Percentiles rank a stretch among this genome's conserved stretches.
phyloP scores from a whole-genome alignment of 345 rosid species.

The Aquilaria sinensis region DNA sequence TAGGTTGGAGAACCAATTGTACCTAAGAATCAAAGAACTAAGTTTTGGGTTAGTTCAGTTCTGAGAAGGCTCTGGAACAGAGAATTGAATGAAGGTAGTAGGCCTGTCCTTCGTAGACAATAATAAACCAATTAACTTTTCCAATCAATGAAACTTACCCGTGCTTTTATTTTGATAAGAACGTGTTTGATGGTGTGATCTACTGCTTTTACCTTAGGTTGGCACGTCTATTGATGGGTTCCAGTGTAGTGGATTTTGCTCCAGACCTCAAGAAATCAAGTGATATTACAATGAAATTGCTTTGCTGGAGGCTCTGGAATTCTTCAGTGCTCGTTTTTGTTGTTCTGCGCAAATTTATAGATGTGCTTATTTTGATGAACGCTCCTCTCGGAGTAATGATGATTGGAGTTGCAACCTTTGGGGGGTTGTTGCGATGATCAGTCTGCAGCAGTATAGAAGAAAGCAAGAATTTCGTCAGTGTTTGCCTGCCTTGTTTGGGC shows the following conservation, averaged over 20 bases:
- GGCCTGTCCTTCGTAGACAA: conserved; percentile 45
- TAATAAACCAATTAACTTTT: conserved; percentile 18
- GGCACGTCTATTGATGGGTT: conserved; percentile 40
- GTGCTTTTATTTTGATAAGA: conserved; percentile 24
- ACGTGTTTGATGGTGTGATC: conserved; percentile 55
- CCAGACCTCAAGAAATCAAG: conserved; percentile 52
- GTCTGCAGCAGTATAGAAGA: conserved; percentile 58
- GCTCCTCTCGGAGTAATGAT: conserved; percentile 57
- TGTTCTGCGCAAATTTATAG: conserved; percentile 25
- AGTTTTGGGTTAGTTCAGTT: conserved; percentile 29
- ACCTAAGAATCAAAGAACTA: conserved; percentile 11
- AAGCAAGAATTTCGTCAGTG: conserved; percentile 53
- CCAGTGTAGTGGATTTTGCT: conserved; percentile 41
- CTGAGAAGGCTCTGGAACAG: conserved; percentile 35
- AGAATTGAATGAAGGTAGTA: conserved; percentile 44
- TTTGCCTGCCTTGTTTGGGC: conserved; percentile 56
- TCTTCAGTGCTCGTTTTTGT: conserved; percentile 38
- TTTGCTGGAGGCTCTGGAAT: conserved; percentile 49
- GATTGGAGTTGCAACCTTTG: conserved; percentile 48
- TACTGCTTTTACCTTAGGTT: conserved; percentile 70
- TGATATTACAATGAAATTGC: conserved; percentile 41
- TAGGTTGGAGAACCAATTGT: conserved; percentile 17
- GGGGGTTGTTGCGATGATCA: conserved; percentile 61
- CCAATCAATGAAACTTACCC: conserved; percentile 26
- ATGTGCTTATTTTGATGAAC: conserved; percentile 52